phyloP scores from a whole-genome alignment of 2,329 filamentous ascomycete species.

The Thielaviopsis populi region DNA sequence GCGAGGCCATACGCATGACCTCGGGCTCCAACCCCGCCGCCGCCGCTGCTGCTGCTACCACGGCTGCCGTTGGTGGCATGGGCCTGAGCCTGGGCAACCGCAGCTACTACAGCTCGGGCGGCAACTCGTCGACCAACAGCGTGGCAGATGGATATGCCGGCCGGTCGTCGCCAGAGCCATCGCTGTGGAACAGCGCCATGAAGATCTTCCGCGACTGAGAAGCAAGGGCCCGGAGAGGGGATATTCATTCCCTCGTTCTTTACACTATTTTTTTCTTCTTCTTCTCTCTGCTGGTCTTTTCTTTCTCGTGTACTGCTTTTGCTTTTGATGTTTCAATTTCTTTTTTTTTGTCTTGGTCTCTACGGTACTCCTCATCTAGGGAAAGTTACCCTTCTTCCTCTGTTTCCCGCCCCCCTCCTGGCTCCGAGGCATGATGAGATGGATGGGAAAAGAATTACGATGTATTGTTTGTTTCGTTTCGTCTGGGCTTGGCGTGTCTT shows the following conservation, averaged over 20 bases:
- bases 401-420: too few species aligned
- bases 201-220: slow-evolving; percentile 13
- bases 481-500: not conserved
- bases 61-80: not conserved
- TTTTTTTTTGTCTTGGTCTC: not conserved
- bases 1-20: slow-evolving; percentile 41
- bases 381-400: too few species aligned
- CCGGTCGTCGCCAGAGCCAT: not conserved
- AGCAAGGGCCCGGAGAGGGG: too few species aligned
- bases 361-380: too few species aligned
- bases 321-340: too few species aligned
- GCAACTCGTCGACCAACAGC: slow-evolving; percentile 3
- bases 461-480: not conserved
- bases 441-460: not conserved
- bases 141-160: slow-evolving; percentile 5
- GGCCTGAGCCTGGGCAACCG: not conserved
- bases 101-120: slow-evolving; percentile 4
- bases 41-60: slow-evolving; percentile 16
- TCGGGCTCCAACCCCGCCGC: slow-evolving; percentile 22
- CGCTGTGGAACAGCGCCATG: slow-evolving; percentile 11
- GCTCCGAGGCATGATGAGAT: not conserved
- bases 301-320: too few species aligned
- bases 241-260: too few species aligned
- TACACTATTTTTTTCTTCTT: too few species aligned
- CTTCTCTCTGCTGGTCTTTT: too few species aligned